Conservation (phyloP, 805 yeast genomes). For the Grigorovia transvaalensis region DNA sequence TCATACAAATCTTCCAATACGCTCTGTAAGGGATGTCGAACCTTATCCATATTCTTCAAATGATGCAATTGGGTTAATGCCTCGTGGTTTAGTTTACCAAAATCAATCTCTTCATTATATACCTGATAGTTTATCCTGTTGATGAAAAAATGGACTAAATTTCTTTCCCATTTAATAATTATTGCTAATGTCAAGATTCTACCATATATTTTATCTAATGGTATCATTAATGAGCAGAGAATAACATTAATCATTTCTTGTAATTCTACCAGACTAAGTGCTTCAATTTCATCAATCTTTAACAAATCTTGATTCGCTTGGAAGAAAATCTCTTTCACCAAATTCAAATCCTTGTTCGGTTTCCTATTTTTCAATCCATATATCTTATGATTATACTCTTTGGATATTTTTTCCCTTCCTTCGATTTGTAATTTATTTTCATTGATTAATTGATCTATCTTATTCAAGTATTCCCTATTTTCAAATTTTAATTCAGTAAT, state of each 20-base stretch:
- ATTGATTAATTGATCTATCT: not conserved
- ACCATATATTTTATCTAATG: slow-evolving; percentile 21
- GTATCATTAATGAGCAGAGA: slow-evolving; percentile 25
- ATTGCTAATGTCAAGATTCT: slow-evolving; percentile 21
- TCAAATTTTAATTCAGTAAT: not conserved
- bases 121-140: slow-evolving; percentile 24
- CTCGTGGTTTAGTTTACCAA: slow-evolving; percentile 14
- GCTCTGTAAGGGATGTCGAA: slow-evolving; percentile 18
- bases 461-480: not conserved
- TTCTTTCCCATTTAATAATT: slow-evolving; percentile 21
- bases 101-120: slow-evolving; percentile 22
- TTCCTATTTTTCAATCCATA: not conserved
- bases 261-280: slow-evolving; percentile 20
- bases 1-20: slow-evolving; percentile 24
- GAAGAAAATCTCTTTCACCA: not conserved
- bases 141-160: slow-evolving; percentile 25
- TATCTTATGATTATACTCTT: not conserved
- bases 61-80: slow-evolving; percentile 15
- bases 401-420: not conserved
- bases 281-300: slow-evolving; percentile 21
- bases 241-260: slow-evolving; percentile 30
- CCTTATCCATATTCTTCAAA: slow-evolving; percentile 11
- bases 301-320: slow-evolving; percentile 3
- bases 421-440: not conserved
- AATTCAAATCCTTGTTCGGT: too few relatives aligned